Conservation (phyloP, 148 eudicot species). For the Amaranthus cruentus region DNA sequence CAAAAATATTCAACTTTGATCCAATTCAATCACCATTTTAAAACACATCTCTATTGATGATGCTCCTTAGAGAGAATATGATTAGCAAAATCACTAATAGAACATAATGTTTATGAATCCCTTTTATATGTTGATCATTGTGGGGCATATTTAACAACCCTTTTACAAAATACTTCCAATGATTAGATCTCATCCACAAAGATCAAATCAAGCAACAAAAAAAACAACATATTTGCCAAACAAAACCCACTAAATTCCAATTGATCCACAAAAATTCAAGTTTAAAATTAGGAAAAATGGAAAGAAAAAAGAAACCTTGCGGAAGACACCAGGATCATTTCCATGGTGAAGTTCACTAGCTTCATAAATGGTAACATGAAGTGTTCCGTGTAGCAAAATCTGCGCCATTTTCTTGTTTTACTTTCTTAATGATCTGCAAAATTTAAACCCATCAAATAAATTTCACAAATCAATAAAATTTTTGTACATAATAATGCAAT, state of each 20-base stretch:
- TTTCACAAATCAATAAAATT: not conserved
- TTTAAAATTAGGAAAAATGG: not conserved
- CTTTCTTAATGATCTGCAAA: not conserved
- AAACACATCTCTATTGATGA: too few relatives aligned
- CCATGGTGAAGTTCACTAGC: constrained; percentile 53
- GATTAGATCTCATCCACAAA: not conserved
- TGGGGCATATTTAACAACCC: not conserved
- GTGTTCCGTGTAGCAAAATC: constrained; percentile 75
- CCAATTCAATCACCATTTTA: too few relatives aligned
- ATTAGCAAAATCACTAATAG: not conserved
- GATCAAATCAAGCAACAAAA: not conserved
- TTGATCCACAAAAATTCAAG: not conserved
- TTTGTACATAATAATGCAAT: too few relatives aligned
- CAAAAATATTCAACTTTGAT: too few relatives aligned
- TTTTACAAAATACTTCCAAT: not conserved
- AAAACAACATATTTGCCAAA: not conserved
- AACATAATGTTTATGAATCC: not conserved
- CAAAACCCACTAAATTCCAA: not conserved
- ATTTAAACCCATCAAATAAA: not conserved
- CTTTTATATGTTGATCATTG: not conserved
- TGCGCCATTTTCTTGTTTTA: constrained; percentile 46
- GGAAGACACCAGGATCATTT: constrained; percentile 39
- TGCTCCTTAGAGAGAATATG: too few relatives aligned
- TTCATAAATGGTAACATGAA: constrained; percentile 69
- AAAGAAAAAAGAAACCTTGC: constrained; percentile 42